Evolutionary conservation across 108 stramenopile species (phyloP), one percentile per base, ranked within the genome.

Genomic region (Discostella pseudostelligera): DNA sequence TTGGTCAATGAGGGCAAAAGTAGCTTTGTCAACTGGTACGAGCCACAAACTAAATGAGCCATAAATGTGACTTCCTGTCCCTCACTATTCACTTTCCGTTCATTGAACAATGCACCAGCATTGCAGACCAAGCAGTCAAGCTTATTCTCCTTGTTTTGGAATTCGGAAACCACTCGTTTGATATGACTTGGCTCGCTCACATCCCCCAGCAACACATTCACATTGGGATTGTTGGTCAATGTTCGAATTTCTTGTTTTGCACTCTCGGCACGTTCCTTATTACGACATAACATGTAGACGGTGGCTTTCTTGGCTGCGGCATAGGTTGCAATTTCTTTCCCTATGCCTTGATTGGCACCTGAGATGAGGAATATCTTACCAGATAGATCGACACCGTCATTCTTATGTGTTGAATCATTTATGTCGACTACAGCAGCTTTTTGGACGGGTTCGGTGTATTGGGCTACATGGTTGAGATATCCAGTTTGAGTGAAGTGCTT

Each of bases 271-370:
- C 95, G 75, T 47, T 92, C 89, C 63, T 88, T 66, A 17, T 79
- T 89, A 9, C 96, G 82, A 75, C 96, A 97, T 10, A 97, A 61
- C 91, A 97, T 92, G 71, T 92, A 95, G 0, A 97, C 64, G 5
- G 80, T 88, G 14, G 90, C 93, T 50, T 84, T 84, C 61, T 93
- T 93, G 49, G 85, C 83, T 20, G 88, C 93, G 29, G 83, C 85
- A 59, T 87, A 87, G 3, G 90, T 85, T 10, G 96, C 90, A 8
- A 94, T 57, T 53, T 93, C 87, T 59, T 86, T 86, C 19, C 96
- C 96, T 16, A 96, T 77, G 24, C 96, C 93, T n/a, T 78, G 79
- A 53, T 96, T 96, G 0, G 92, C 96, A 48, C 84, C 89, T 8
- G 96, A 93, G 8, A 96, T 65, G 1, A 93, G 67, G 36, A 90